Evolutionary conservation across 2,329 filamentous ascomycete genomes (phyloP).

Genomic region (Arthroderma uncinatum): DNA sequence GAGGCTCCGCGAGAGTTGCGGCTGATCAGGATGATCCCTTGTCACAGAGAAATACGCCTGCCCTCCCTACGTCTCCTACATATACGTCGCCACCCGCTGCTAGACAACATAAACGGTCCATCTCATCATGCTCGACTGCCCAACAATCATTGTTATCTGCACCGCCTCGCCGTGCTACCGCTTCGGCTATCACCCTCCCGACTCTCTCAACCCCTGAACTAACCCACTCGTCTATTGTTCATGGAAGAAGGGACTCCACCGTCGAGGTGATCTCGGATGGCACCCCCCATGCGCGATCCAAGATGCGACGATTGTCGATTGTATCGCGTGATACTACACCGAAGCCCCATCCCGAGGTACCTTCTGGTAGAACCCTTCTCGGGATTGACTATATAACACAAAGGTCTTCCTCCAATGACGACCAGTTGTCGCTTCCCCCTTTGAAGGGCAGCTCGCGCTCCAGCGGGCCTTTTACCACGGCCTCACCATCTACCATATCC

Average conservation of each 20-base stretch:
- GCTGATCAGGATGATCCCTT: conserved; percentile 4
- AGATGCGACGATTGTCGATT: conserved; percentile 6
- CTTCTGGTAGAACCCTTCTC: conserved; percentile 11
- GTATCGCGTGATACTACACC: neutral
- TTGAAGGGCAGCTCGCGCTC: conserved; percentile 9
- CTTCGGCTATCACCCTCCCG: neutral
- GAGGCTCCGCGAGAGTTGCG: neutral
- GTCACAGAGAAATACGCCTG: conserved; percentile 12
- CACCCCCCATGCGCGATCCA: neutral
- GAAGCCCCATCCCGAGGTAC: neutral
- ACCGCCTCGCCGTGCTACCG: neutral
- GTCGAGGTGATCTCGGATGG: neutral
- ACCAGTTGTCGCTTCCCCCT: conserved; percentile 14
- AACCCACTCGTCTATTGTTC: neutral
- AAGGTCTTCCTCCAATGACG: conserved; percentile 11
- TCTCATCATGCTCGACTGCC: conserved; percentile 4
- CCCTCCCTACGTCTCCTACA: conserved; percentile 5
- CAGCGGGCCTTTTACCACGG: neutral
- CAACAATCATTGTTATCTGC: neutral
- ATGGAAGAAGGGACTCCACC: neutral
- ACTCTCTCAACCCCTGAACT: conserved; percentile 6
- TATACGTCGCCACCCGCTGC: conserved; percentile 5
- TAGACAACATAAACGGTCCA: conserved; percentile 11
- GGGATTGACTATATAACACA: conserved; percentile 16
- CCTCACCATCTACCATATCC: conserved; percentile 7